These are phyloP conservation scores for Austroboletus rostrupii DNA, from an alignment of 1,284 basidiomycete species.

Conservation along the genomic window DNA sequence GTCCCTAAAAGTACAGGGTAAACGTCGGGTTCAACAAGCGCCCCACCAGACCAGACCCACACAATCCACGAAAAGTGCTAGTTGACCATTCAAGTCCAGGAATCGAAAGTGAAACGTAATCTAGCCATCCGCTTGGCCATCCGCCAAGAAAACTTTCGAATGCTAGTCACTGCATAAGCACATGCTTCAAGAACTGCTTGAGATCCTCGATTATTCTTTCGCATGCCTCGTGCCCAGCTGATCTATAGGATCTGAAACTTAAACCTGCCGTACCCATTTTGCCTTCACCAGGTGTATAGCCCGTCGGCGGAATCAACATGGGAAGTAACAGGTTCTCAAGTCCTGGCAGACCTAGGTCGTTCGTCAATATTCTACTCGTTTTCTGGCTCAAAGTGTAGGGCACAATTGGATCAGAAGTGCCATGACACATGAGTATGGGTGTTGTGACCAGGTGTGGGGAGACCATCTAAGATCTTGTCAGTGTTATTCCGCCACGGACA, in stretches of 20 bases:
- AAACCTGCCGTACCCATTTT: constrained; percentile 41
- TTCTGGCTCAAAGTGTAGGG: constrained; percentile 44
- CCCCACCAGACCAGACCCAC: no score
- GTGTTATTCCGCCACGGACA: background rate
- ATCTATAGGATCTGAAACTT: constrained; percentile 58
- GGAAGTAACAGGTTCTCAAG: constrained; percentile 27
- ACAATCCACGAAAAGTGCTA: no score
- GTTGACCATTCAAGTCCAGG: no score
- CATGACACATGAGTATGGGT: constrained; percentile 90
- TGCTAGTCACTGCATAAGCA: constrained; percentile 32
- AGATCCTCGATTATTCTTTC: constrained; percentile 61
- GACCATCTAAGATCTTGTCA: constrained; percentile 44
- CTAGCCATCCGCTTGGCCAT: background rate
- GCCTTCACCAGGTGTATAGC: constrained; percentile 20
- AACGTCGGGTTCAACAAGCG: no score
- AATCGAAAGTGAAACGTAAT: no score
- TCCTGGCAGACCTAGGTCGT: constrained; percentile 44
- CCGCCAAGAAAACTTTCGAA: background rate
- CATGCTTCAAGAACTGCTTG: constrained; percentile 56
- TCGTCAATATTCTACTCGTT: constrained; percentile 54
- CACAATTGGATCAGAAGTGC: constrained; percentile 74
- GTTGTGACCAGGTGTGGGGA: constrained; percentile 52
- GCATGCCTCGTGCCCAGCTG: constrained; percentile 61
- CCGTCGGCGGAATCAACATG: constrained; percentile 20
- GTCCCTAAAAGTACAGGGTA: no score